Base-by-base conservation (phyloP, 192 early-diverging fungal species). In the Podila clonocystis region DNA sequence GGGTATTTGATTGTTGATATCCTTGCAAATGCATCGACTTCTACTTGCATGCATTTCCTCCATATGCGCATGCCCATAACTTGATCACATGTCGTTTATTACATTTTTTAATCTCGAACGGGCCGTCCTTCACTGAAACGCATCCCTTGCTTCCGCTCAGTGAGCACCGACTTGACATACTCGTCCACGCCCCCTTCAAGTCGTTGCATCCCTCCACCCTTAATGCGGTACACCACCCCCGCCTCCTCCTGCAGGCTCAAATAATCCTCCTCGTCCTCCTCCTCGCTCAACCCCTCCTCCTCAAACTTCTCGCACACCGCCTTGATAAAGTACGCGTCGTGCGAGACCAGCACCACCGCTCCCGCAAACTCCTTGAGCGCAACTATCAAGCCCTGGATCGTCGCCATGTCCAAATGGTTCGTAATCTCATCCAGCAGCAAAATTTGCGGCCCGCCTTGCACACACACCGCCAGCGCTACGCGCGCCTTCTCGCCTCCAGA, bases 401-500 rank as follows among this genome's bases (percentile, higher is more conserved):
- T 94, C 38, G 90, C 87, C 86, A 96, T 94, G 84, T 97, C 96
- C 31, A 97, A 83, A 68, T 94, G 96, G 70, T 95, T 97, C 9
- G 95, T 96, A 65, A 93, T 92, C 70, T 95, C 94, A 75, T 95
- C 94, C 9, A 95, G 83, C 50, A 94, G 67, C n/a, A 94, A 75
- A 52, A 95, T 67, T 65, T 95, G 91, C 33, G 92, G 92, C 62
- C 83, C 77, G 26, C 86, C 85, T 34, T 87, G 86, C 52, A 91
- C 83, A 75, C 92, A 88, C 11, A 90, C 74, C 3, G 93, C 93
- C 74, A 96, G 85, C 0, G 92, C 93, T 45, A 98, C 89, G 12
- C 96, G 83, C 26, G 90, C 91, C 45, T 88, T 83, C 83, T 98
- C 94, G 33, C 97, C 97, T 58, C 97, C 97, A 72, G 89, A 91